These are phyloP conservation scores for Pholiota molesta DNA, from an alignment of 768 basidiomycete species.

Conservation along the genomic window DNA sequence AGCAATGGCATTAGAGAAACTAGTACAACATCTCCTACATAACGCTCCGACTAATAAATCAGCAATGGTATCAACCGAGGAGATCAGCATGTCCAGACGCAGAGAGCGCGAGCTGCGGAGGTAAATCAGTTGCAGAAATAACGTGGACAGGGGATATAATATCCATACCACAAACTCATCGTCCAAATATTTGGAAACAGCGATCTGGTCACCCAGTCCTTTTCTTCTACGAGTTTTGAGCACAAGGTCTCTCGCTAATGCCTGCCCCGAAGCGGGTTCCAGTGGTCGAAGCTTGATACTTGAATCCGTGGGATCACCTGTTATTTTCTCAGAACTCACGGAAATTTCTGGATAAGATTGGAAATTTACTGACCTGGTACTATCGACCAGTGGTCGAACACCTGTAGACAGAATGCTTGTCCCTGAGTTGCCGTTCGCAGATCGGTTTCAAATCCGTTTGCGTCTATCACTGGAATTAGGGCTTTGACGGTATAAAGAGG, in stretches of 20 bases:
- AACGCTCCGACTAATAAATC: not conserved
- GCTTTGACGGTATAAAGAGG: conserved; percentile 98
- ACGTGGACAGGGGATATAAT: not conserved
- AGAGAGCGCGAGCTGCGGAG: conserved; percentile 79
- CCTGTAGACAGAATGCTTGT: conserved; percentile 97
- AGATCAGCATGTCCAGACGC: conserved; percentile 96
- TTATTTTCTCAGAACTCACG: conserved; percentile 20
- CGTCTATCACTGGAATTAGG: conserved; percentile 96
- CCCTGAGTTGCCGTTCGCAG: conserved; percentile 96
- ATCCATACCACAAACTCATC: conserved; percentile 90
- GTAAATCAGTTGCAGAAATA: conserved; percentile 10
- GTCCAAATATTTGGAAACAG: conserved; percentile 96
- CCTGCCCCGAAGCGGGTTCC: conserved; percentile 96
- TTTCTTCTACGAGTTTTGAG: conserved; percentile 96
- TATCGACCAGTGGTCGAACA: conserved; percentile 98
- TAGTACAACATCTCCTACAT: conserved; percentile 10
- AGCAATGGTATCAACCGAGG: conserved; percentile 49
- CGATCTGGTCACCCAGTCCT: conserved; percentile 95
- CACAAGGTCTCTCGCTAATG: conserved; percentile 91
- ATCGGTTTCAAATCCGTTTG: conserved; percentile 99
- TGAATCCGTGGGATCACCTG: conserved; percentile 97
- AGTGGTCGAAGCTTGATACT: conserved; percentile 94
- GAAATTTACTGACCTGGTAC: conserved; percentile 76
- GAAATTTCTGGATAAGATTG: conserved; percentile 26
- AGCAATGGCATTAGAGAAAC: not conserved